These are phyloP conservation scores for Saccharomycopsis olivae DNA, from an alignment of 805 yeast species.

Conservation along the genomic window DNA sequence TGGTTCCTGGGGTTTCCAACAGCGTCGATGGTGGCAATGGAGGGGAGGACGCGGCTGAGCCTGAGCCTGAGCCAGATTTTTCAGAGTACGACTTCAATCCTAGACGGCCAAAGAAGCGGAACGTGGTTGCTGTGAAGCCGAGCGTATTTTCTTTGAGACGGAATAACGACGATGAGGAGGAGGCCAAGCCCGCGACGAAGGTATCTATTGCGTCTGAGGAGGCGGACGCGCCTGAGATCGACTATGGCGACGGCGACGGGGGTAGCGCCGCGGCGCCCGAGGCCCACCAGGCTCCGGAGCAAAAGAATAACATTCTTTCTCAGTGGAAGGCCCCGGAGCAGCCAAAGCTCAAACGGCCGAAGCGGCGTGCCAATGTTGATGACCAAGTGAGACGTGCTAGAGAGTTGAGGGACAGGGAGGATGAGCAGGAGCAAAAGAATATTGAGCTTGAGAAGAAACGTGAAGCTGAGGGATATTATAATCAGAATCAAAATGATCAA, in stretches of 20 bases:
- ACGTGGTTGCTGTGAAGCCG: neutral
- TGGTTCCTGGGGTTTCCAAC: neutral
- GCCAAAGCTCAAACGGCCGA: conserved; percentile 14
- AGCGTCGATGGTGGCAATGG: neutral
- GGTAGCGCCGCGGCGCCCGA: neutral
- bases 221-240: neutral
- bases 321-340: conserved; percentile 2
- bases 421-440: conserved; percentile 16
- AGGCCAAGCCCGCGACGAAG: neutral
- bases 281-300: neutral
- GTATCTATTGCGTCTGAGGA: neutral
- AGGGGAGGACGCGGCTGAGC: neutral
- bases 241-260: neutral
- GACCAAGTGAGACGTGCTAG: conserved; percentile 13
- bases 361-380: conserved; percentile 23
- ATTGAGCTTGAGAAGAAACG: conserved; percentile 25
- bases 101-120: conserved; percentile 1
- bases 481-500: conserved; percentile 28
- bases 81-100: neutral
- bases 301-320: neutral
- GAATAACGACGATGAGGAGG: neutral
- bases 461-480: conserved; percentile 21
- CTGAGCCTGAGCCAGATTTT: neutral
- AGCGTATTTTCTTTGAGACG: conserved; percentile 3
- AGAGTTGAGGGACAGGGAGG: conserved; percentile 15